A percentile compares a stretch with the other conserved stretches of the same genome.
phyloP scores from a whole-genome alignment of 768 basidiomycete species.

The Hypholoma sublateritium region DNA sequence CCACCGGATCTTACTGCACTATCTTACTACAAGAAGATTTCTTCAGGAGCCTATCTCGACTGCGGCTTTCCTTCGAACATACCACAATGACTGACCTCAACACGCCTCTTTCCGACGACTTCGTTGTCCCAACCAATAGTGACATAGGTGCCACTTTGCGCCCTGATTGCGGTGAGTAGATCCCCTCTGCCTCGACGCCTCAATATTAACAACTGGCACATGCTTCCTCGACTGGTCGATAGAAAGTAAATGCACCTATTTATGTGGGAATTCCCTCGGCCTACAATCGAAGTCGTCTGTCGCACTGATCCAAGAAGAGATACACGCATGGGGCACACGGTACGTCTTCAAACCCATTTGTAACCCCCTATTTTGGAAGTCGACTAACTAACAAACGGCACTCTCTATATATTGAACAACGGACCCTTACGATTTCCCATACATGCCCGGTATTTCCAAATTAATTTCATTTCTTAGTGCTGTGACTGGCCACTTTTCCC shows the following conservation, averaged over 20 bases:
- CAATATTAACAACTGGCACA: not conserved
- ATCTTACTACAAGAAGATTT: no score
- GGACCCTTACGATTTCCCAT: slow-evolving; percentile 16
- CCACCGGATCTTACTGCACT: no score
- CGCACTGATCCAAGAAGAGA: slow-evolving; percentile 75
- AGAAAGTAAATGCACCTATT: slow-evolving; percentile 70
- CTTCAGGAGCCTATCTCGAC: no score
- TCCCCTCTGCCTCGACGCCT: not conserved
- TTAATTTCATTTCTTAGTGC: slow-evolving; percentile 48
- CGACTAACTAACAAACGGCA: slow-evolving; percentile 9
- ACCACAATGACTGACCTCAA: slow-evolving; percentile 19
- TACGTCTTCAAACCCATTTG: slow-evolving; percentile 28
- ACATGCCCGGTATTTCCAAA: slow-evolving; percentile 11
- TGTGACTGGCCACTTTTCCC: slow-evolving; percentile 86
- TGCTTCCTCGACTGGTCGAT: slow-evolving; percentile 19
- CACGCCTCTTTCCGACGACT: slow-evolving; percentile 49
- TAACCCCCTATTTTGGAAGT: slow-evolving; percentile 4
- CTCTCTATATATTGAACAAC: slow-evolving; percentile 4
- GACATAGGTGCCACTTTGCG: slow-evolving; percentile 43
- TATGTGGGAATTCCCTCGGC: slow-evolving; percentile 96
- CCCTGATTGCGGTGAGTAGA: slow-evolving; percentile 36
- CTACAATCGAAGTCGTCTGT: slow-evolving; percentile 74
- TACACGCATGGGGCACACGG: slow-evolving; percentile 80
- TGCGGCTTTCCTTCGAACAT: not conserved
- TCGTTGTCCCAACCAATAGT: slow-evolving; percentile 54